These are phyloP conservation scores for Malus hybrid DNA, from an alignment of 331 rosid species.

Conservation along the genomic window DNA sequence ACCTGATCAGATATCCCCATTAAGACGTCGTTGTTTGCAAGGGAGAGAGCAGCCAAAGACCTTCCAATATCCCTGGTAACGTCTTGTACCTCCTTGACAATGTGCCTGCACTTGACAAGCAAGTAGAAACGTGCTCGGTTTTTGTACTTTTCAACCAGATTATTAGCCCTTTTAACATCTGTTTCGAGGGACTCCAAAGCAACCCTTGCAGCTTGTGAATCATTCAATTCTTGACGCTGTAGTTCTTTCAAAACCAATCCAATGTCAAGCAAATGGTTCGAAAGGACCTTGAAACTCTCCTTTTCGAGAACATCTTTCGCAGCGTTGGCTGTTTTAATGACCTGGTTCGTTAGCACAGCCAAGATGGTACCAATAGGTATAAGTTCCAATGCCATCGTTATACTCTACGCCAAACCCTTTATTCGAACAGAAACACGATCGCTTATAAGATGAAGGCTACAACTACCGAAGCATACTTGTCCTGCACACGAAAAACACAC, in stretches of 20 bases:
- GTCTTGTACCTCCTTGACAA: constrained; percentile 63
- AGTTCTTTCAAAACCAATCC: constrained; percentile 62
- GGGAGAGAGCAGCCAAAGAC: constrained; percentile 49
- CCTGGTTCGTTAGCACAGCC: constrained; percentile 61
- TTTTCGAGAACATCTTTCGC: constrained; percentile 58
- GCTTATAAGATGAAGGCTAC: constrained; percentile 8
- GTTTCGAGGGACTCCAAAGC: constrained; percentile 66
- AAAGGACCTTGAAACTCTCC: constrained; percentile 63
- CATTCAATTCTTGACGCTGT: constrained; percentile 66
- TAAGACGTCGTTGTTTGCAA: constrained; percentile 58
- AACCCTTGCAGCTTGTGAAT: constrained; percentile 61
- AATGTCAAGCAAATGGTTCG: constrained; percentile 58
- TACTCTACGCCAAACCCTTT: constrained; percentile 9
- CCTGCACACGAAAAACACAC: not conserved
- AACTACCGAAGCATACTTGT: not conserved
- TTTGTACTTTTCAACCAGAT: constrained; percentile 62
- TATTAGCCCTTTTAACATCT: constrained; percentile 64
- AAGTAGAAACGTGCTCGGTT: constrained; percentile 59
- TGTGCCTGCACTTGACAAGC: constrained; percentile 59
- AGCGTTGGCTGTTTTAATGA: constrained; percentile 61
- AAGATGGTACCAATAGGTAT: constrained; percentile 74
- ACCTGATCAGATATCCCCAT: constrained; percentile 72
- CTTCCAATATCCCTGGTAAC: constrained; percentile 71
- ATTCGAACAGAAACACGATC: constrained; percentile 5
- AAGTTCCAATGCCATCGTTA: constrained; percentile 50